phyloP scores from a whole-genome alignment of 2,329 filamentous ascomycete genomes.

The Fusarium continuum region DNA sequence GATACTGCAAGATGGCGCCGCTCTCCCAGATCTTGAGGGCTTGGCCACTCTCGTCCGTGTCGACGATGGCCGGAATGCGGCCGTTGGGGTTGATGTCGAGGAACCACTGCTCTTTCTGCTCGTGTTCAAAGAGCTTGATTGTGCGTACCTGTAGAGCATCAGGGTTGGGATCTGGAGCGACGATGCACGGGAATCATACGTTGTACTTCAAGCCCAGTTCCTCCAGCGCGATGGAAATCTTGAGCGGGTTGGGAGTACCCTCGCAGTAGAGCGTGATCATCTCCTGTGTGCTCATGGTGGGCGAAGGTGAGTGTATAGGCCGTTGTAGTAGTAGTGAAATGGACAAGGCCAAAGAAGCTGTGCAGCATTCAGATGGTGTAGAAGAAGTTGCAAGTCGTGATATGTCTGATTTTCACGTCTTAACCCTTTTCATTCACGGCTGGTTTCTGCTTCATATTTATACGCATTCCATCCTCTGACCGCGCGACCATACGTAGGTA shows the following conservation, averaged over 20 bases:
- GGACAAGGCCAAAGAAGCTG: not conserved
- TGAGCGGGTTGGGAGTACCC: conserved; percentile 88
- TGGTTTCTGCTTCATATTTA: conserved; percentile 5
- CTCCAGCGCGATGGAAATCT: conserved; percentile 84
- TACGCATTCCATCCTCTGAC: not conserved
- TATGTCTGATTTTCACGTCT: not conserved
- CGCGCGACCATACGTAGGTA: too few species aligned
- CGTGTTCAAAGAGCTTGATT: conserved; percentile 75
- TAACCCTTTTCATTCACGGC: not conserved
- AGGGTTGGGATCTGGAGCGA: fast-evolving
- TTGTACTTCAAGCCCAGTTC: conserved; percentile 84
- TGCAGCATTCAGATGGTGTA: not conserved
- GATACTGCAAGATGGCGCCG: conserved; percentile 83
- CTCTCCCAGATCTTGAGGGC: conserved; percentile 82
- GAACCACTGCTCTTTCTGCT: conserved; percentile 86
- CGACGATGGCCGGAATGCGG: conserved; percentile 86
- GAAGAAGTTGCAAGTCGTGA: not conserved
- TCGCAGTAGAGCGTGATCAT: conserved; percentile 82
- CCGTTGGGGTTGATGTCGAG: conserved; percentile 92
- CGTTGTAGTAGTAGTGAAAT: not conserved
- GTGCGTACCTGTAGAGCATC: conserved; percentile 61
- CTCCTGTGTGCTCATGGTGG: conserved; percentile 1
- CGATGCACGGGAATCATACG: conserved; percentile 46
- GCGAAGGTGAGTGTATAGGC: not conserved
- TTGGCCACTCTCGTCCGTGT: conserved; percentile 77